Evolutionary conservation across 345 rosid species (phyloP).

Genomic region (Ailanthus altissimus): DNA sequence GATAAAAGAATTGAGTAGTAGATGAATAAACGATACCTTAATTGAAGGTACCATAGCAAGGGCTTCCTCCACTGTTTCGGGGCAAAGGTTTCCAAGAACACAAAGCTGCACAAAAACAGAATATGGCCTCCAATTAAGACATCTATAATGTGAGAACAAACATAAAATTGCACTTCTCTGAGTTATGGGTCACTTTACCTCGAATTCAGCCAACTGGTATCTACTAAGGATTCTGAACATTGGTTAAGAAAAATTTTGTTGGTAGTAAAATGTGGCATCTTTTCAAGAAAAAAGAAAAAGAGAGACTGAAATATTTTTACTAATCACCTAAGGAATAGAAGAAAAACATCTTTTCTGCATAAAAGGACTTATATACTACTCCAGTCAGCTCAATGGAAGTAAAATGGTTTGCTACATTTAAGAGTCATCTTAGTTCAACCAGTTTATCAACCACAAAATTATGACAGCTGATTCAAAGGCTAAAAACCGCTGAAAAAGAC

Average conservation of each 20-base stretch:
- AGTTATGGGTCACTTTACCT: slow-evolving; percentile 49
- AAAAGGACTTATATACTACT: neutral
- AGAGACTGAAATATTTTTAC: neutral
- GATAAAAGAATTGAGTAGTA: neutral
- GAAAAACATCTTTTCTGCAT: neutral
- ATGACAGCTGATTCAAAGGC: neutral
- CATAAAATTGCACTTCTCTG: neutral
- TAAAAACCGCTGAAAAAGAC: neutral
- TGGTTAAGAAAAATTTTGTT: slow-evolving; percentile 49
- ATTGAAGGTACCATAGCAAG: slow-evolving; percentile 97
- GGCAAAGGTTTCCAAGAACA: slow-evolving; percentile 97
- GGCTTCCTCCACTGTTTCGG: slow-evolving; percentile 98
- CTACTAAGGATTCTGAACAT: slow-evolving; percentile 74
- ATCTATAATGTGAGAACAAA: slow-evolving; percentile 4
- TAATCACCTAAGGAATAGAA: neutral
- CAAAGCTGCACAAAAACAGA: slow-evolving; percentile 63
- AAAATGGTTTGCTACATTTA: neutral
- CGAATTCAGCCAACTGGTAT: slow-evolving; percentile 87
- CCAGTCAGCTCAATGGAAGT: neutral
- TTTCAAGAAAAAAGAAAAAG: neutral
- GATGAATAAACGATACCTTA: slow-evolving; percentile 48
- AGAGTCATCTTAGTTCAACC: neutral
- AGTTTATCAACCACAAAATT: neutral
- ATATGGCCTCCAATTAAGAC: slow-evolving; percentile 3
- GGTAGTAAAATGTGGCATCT: neutral